phyloP scores from a whole-genome alignment of 2,329 filamentous ascomycete species.

The Botrytis paeoniae region DNA sequence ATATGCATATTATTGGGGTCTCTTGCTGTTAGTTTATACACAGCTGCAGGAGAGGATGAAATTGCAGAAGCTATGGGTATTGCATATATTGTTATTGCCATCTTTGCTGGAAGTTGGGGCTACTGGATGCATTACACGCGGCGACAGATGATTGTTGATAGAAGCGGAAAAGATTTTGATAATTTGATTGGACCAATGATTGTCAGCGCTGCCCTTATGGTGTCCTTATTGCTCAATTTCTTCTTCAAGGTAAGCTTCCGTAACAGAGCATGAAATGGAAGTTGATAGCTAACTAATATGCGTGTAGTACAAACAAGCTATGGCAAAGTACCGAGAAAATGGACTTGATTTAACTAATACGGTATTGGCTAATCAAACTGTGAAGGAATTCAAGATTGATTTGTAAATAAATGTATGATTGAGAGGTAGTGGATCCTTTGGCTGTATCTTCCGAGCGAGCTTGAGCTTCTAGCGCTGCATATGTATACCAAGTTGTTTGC shows the following conservation, averaged over 20 bases:
- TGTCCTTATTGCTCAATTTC: slow-evolving; percentile 84
- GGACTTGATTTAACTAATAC: slow-evolving; percentile 7
- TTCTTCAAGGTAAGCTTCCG: slow-evolving; percentile 66
- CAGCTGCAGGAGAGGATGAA: slow-evolving; percentile 77
- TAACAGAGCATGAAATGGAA: not conserved
- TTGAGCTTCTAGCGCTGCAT: not conserved
- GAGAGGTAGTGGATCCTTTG: slow-evolving; percentile 1
- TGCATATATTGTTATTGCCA: slow-evolving; percentile 75
- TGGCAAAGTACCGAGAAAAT: slow-evolving; percentile 19
- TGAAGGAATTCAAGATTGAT: slow-evolving; percentile 21
- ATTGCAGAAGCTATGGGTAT: slow-evolving; percentile 77
- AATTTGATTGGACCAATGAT: slow-evolving; percentile 80
- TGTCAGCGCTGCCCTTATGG: slow-evolving; percentile 73
- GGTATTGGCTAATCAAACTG: not conserved
- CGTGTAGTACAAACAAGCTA: slow-evolving; percentile 31
- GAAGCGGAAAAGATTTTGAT: slow-evolving; percentile 92
- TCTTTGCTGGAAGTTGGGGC: slow-evolving; percentile 84
- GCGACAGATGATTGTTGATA: slow-evolving; percentile 72
- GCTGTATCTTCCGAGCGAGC: slow-evolving; percentile 4
- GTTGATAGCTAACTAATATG: slow-evolving; percentile 19
- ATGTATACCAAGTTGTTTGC: slow-evolving; percentile 9
- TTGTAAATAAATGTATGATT: slow-evolving; percentile 12
- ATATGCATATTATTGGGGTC: slow-evolving; percentile 84
- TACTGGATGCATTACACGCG: slow-evolving; percentile 77
- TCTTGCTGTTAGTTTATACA: slow-evolving; percentile 80